Conservation (phyloP, 257 asterid species). For the Linderniella brevidens region DNA sequence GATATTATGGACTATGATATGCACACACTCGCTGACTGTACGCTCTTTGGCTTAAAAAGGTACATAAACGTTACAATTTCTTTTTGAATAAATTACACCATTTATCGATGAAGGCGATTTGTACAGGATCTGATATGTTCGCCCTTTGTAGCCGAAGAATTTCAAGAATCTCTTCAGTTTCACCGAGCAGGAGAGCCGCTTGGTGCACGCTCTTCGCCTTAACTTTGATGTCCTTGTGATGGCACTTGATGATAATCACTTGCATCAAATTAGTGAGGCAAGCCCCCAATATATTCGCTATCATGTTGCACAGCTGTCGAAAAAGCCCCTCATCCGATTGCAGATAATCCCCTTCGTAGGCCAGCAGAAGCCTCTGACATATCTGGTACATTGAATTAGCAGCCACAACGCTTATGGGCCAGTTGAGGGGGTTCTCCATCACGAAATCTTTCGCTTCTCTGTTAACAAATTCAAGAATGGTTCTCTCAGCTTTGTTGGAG, state of each 20-base stretch:
- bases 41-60: no score
- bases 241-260: slow-evolving; percentile 22
- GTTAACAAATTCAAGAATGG: slow-evolving; percentile 11
- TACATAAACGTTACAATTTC: slow-evolving; percentile 1
- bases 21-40: no score
- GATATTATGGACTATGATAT: neutral
- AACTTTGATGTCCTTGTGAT: slow-evolving; percentile 14
- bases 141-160: slow-evolving; percentile 19
- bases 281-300: slow-evolving; percentile 24
- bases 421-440: slow-evolving; percentile 22
- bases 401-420: slow-evolving; percentile 19
- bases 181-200: slow-evolving; percentile 23
- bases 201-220: slow-evolving; percentile 16
- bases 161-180: slow-evolving; percentile 24
- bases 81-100: slow-evolving; percentile 19
- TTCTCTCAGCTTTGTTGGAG: slow-evolving; percentile 14
- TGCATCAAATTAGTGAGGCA: slow-evolving; percentile 20
- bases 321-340: slow-evolving; percentile 16
- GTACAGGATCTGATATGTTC: slow-evolving; percentile 12
- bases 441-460: slow-evolving; percentile 10
- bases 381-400: slow-evolving; percentile 28
- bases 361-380: slow-evolving; percentile 15
- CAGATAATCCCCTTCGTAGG: slow-evolving; percentile 10
- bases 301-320: slow-evolving; percentile 16
- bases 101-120: slow-evolving; percentile 14